Conservation (phyloP, 495 filamentous ascomycete species). For the Podospora tetraspora region DNA sequence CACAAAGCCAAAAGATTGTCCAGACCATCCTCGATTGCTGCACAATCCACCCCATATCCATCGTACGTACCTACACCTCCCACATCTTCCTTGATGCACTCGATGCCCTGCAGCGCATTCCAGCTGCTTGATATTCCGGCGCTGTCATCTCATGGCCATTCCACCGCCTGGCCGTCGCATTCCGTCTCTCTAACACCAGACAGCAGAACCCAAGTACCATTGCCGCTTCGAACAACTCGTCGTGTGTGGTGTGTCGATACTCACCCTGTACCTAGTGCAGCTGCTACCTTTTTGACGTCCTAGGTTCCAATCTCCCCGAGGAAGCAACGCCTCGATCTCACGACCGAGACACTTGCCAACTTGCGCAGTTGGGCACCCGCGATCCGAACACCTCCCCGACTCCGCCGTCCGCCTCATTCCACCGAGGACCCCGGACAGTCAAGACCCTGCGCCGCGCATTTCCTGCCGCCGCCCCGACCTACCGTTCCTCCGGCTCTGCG, state of each 20-base stretch:
- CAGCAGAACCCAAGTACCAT: background rate
- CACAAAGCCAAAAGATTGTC: background rate
- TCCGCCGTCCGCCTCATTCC: slow-evolving; percentile 5
- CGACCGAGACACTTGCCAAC: background rate
- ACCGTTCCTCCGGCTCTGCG: slow-evolving; percentile 11
- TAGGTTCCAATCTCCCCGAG: background rate
- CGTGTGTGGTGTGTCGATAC: slow-evolving; percentile 7
- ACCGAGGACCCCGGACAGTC: background rate
- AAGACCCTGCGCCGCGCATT: background rate
- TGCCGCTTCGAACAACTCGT: background rate
- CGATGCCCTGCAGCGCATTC: background rate
- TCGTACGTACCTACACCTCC: background rate
- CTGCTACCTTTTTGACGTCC: slow-evolving; percentile 4
- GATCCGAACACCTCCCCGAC: background rate
- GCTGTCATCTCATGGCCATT: background rate
- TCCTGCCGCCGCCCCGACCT: slow-evolving; percentile 6
- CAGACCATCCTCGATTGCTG: background rate
- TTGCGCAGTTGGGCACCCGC: background rate
- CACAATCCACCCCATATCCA: background rate
- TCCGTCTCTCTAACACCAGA: background rate
- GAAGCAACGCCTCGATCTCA: background rate
- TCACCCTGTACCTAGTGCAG: slow-evolving; percentile 4
- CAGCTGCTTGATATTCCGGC: background rate
- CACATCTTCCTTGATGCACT: too few species aligned
- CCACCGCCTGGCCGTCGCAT: background rate